phyloP scores from a whole-genome alignment of 2,329 filamentous ascomycete species.

The Macrophomina phaseolina region DNA sequence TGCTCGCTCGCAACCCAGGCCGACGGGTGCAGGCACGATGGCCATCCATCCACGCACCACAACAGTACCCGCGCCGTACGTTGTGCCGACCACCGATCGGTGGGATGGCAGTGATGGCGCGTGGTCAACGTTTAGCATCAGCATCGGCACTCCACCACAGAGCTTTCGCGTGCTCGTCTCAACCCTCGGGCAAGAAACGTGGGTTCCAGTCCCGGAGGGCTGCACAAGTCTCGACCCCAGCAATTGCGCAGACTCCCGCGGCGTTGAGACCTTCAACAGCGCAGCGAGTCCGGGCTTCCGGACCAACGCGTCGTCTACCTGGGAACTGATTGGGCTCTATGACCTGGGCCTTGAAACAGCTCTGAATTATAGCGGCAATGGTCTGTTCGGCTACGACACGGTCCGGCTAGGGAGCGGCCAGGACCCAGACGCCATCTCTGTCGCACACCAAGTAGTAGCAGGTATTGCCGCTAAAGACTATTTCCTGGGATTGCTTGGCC shows the following conservation, averaged over 20 bases:
- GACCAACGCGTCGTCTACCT: background rate
- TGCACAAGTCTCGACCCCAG: background rate
- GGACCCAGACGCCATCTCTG: background rate
- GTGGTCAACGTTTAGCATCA: background rate
- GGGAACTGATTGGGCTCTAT: background rate
- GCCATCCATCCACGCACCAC: no score
- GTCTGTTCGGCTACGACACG: background rate
- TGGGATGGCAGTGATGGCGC: conserved; percentile 28
- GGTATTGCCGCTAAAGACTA: background rate
- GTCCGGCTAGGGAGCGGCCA: background rate
- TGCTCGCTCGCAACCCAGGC: background rate
- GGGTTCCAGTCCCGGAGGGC: background rate
- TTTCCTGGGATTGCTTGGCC: background rate
- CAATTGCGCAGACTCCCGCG: background rate
- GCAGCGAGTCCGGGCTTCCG: no score
- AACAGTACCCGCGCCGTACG: conserved; percentile 34
- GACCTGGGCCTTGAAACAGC: background rate
- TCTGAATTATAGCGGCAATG: background rate
- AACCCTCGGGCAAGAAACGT: background rate
- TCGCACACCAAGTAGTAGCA: background rate
- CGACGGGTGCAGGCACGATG: no score
- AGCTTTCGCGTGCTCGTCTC: background rate
- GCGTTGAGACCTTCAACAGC: no score
- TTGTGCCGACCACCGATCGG: conserved; percentile 43
- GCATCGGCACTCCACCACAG: background rate